Evolutionary conservation across 2,329 filamentous ascomycete species (phyloP).

Genomic region (Fonsecaea erecta): DNA sequence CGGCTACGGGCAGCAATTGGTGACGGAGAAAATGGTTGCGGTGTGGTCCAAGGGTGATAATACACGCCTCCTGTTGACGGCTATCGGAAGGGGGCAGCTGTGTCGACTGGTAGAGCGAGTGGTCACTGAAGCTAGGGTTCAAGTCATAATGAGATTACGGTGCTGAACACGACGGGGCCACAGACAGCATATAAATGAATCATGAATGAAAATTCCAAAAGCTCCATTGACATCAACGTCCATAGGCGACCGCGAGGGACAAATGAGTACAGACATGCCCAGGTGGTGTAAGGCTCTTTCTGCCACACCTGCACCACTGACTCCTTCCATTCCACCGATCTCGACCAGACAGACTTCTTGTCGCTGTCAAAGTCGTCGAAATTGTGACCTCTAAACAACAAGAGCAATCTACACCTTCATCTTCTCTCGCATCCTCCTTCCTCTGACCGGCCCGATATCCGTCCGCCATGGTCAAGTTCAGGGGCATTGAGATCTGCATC

Average conservation of each 20-base stretch:
- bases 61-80: neutral
- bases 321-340: neutral
- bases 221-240: neutral
- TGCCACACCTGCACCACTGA: neutral
- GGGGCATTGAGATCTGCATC: slow-evolving; percentile 35
- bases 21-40: neutral
- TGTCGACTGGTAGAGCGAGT: neutral
- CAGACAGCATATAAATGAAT: neutral
- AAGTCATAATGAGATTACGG: neutral
- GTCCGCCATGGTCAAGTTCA: slow-evolving; percentile 34
- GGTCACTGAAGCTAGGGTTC: neutral
- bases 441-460: neutral
- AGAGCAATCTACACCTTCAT: no score
- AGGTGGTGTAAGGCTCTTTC: neutral
- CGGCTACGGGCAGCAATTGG: neutral
- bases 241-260: neutral
- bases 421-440: neutral
- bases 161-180: neutral
- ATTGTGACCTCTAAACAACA: neutral
- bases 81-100: neutral
- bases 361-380: neutral
- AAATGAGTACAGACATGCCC: neutral
- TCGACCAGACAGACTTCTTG: neutral
- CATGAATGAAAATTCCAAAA: neutral
- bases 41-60: neutral